A percentile compares a stretch with the other conserved stretches of the same genome.
phyloP scores from a whole-genome alignment of 1,284 basidiomycete species.

The Irpex sp. region DNA sequence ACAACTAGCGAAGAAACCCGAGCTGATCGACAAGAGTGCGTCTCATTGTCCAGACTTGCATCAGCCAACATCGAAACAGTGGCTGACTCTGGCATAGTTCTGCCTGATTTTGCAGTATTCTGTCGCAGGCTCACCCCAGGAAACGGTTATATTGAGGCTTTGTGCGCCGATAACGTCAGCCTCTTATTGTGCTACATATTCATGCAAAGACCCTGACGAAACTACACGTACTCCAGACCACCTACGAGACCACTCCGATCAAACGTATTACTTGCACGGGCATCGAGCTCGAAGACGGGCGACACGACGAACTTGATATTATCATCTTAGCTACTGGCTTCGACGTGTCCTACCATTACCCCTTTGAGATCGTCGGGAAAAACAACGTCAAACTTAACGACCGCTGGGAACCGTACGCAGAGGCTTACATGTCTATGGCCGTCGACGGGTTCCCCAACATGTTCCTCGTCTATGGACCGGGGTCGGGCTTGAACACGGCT shows the following conservation, averaged over 20 bases:
- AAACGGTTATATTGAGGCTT: slow-evolving; percentile 60
- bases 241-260: slow-evolving; percentile 28
- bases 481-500: slow-evolving; percentile 47
- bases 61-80: not conserved
- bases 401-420: slow-evolving; percentile 48
- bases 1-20: slow-evolving; percentile 51
- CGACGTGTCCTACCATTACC: slow-evolving; percentile 47
- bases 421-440: slow-evolving; percentile 52
- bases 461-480: slow-evolving; percentile 55
- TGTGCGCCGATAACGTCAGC: slow-evolving; percentile 54
- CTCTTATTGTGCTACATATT: not conserved
- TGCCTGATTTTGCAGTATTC: slow-evolving; percentile 53
- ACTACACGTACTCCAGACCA: slow-evolving; percentile 41
- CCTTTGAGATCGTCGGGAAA: slow-evolving; percentile 50
- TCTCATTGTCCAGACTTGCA: not conserved
- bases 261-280: slow-evolving; percentile 48
- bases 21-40: slow-evolving; percentile 52
- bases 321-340: slow-evolving; percentile 33
- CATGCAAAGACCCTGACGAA: slow-evolving; percentile 34
- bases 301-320: slow-evolving; percentile 50
- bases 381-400: slow-evolving; percentile 43
- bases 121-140: slow-evolving; percentile 61
- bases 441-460: slow-evolving; percentile 62
- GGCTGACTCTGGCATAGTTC: slow-evolving; percentile 44
- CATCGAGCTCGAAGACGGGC: slow-evolving; percentile 52